A percentile compares a stretch with the other conserved stretches of the same genome.
These are phyloP conservation scores for Mucor irregularis DNA, from an alignment of 371 early-diverging fungal genomes.

Conservation along the genomic window DNA sequence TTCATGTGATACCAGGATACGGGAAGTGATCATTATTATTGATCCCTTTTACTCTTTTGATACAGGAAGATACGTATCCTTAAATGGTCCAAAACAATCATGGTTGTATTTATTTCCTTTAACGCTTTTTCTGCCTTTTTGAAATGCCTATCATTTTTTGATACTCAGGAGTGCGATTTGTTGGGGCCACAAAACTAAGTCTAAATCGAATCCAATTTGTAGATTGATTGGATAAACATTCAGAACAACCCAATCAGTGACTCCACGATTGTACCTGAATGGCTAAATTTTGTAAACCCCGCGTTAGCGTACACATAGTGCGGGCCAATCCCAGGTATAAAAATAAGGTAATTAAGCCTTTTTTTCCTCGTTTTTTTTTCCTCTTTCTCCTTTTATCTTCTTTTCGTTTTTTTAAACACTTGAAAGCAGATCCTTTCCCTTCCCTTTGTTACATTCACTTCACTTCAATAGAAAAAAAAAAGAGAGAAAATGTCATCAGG, in stretches of 20 bases:
- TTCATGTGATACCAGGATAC: no score
- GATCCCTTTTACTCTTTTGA: no score
- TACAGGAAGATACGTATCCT: no score
- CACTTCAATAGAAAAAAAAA: not conserved
- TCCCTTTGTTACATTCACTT: not conserved
- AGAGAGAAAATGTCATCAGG: conserved; percentile 6
- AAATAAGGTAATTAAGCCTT: not conserved
- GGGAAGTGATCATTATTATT: no score
- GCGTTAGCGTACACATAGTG: no score
- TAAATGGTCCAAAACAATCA: no score
- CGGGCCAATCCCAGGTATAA: no score
- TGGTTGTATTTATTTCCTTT: no score
- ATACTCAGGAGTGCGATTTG: no score
- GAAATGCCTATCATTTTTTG: no score
- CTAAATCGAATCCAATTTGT: not conserved
- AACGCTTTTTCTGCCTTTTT: no score
- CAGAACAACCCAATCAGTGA: conserved; percentile 9
- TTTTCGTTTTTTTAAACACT: conserved; percentile 1
- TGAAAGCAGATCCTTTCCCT: not conserved
- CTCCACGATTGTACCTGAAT: conserved; percentile 19
- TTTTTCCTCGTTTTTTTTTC: not conserved
- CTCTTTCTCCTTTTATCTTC: not conserved
- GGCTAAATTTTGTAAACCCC: conserved; percentile 1
- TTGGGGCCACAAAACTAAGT: no score
- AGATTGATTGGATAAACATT: not conserved